Percentiles rank a stretch among this genome's conserved stretches.
Conservation (phyloP, 2,329 filamentous ascomycete species). For the Teratosphaeria destructans region DNA sequence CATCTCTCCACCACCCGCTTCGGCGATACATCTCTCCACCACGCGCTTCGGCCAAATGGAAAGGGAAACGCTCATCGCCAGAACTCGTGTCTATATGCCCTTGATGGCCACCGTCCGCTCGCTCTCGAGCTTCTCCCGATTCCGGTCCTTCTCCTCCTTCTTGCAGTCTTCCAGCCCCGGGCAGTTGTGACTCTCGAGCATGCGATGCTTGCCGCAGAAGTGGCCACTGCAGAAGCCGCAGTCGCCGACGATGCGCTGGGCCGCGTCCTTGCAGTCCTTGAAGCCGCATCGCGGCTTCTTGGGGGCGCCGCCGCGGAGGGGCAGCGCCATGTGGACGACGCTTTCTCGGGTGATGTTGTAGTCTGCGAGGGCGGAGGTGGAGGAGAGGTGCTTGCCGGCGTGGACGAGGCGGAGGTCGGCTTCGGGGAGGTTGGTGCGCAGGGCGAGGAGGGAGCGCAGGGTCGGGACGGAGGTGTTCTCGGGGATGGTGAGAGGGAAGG, state of each 20-base stretch:
- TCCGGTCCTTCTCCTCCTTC: constrained; percentile 90
- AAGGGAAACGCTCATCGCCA: background rate
- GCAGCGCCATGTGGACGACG: constrained; percentile 46
- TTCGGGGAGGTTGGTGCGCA: constrained; percentile 45
- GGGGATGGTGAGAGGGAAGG: constrained; percentile 47
- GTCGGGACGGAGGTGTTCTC: constrained; percentile 44
- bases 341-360: constrained; percentile 40
- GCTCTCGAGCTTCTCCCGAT: constrained; percentile 81
- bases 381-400: constrained; percentile 48
- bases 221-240: constrained; percentile 90
- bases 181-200: constrained; percentile 92
- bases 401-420: constrained; percentile 45
- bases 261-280: constrained; percentile 78
- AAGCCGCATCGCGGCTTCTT: constrained; percentile 79
- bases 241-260: constrained; percentile 90
- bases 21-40: background rate
- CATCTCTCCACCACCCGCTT: background rate
- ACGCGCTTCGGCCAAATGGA: background rate
- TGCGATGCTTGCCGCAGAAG: constrained; percentile 88
- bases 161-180: constrained; percentile 91
- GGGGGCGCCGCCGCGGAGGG: constrained; percentile 49
- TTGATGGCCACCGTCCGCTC: constrained; percentile 92
- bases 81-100: constrained; percentile 50
- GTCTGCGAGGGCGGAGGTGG: constrained; percentile 26
- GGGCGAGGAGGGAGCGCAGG: constrained; percentile 46